Conservation (phyloP, 495 filamentous ascomycete species). For the Coniosporium apollinis region DNA sequence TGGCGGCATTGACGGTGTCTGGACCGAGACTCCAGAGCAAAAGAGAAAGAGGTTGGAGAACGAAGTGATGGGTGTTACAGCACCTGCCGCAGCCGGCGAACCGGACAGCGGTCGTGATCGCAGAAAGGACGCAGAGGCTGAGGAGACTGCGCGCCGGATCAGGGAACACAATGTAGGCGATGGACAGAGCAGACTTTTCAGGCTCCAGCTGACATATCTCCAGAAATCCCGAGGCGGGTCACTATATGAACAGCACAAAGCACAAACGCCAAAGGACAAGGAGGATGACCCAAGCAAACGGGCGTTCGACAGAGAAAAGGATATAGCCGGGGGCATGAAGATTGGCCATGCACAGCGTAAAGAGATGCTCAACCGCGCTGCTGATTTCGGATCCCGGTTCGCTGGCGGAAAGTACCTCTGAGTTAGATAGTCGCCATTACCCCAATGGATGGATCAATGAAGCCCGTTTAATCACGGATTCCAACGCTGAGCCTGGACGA, state of each 20-base stretch:
- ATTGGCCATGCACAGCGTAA: slow-evolving; percentile 57
- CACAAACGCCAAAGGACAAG: slow-evolving; percentile 27
- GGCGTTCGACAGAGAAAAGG: slow-evolving; percentile 86
- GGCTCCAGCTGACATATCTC: no score
- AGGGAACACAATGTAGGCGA: slow-evolving; percentile 38
- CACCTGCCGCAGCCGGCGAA: slow-evolving; percentile 18
- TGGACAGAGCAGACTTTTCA: no score
- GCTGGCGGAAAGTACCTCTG: slow-evolving; percentile 60
- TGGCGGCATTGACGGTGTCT: slow-evolving; percentile 41
- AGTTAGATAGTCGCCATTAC: no score
- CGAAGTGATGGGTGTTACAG: slow-evolving; percentile 62
- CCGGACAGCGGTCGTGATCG: slow-evolving; percentile 2
- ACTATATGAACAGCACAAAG: slow-evolving; percentile 46
- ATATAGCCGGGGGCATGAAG: slow-evolving; percentile 62
- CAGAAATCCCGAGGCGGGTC: slow-evolving; percentile 44
- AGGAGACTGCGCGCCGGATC: slow-evolving; percentile 35
- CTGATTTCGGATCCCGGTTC: slow-evolving; percentile 72
- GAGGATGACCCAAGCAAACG: slow-evolving; percentile 82
- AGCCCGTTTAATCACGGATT: no score
- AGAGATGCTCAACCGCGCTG: slow-evolving; percentile 65
- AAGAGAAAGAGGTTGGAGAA: slow-evolving; percentile 66
- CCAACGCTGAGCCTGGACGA: not conserved
- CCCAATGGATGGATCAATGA: no score
- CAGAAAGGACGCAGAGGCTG: slow-evolving; percentile 15
- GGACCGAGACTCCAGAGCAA: slow-evolving; percentile 86